Conservation (phyloP, 345 rosid species). For the Corymbia maculata region DNA sequence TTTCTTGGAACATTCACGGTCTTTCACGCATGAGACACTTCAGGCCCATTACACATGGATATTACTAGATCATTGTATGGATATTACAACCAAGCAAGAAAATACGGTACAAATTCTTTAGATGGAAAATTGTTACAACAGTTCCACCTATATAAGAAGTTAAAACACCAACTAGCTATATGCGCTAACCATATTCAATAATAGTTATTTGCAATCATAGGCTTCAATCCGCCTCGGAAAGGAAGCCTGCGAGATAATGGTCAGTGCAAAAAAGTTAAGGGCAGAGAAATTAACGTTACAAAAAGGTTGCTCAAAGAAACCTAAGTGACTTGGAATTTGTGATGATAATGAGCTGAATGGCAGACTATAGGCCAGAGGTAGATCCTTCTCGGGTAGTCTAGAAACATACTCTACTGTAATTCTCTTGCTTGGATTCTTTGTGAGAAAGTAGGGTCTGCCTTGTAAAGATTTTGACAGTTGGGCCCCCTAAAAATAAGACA, state of each 20-base stretch:
- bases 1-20: too few relatives aligned
- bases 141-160: background rate
- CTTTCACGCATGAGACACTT: rapidly evolving
- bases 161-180: background rate
- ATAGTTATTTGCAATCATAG: background rate
- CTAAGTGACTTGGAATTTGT: background rate
- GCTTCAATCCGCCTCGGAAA: background rate
- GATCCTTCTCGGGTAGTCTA: background rate
- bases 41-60: rapidly evolving
- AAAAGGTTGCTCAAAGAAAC: background rate
- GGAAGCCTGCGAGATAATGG: background rate
- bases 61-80: background rate
- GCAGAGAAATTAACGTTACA: background rate
- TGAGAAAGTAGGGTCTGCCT: background rate
- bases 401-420: background rate
- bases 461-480: background rate
- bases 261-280: background rate
- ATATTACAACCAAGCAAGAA: background rate
- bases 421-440: background rate
- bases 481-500: background rate
- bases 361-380: background rate
- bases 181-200: background rate
- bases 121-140: background rate
- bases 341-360: background rate
- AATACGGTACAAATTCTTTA: background rate